These are phyloP conservation scores for Telopea speciosissima DNA, from an alignment of 177 flowering plant species.

Conservation along the genomic window DNA sequence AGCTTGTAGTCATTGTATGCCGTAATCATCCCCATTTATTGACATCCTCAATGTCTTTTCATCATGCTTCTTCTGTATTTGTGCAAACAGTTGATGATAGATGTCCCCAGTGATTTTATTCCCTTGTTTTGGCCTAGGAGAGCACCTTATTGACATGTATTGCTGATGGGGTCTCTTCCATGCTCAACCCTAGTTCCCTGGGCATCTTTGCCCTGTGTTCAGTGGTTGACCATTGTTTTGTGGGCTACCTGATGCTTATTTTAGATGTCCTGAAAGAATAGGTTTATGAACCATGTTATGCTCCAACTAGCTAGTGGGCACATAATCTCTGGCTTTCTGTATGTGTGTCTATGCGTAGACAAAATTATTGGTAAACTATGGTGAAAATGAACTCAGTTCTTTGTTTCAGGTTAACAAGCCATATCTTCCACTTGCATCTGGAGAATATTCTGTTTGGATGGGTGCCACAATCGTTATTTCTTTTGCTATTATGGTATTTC, in stretches of 20 bases:
- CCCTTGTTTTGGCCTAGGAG: not conserved
- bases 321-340: not conserved
- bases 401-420: constrained; percentile 90
- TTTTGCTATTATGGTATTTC: constrained; percentile 64
- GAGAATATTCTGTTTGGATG: constrained; percentile 72
- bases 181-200: not conserved
- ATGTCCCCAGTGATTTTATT: not conserved
- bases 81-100: not conserved
- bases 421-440: constrained; percentile 98
- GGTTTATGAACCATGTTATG: not conserved
- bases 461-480: constrained; percentile 60
- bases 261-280: not conserved
- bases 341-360: no score
- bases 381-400: not conserved
- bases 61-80: not conserved
- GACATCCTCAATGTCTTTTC: not conserved
- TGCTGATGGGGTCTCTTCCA: not conserved
- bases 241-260: not conserved
- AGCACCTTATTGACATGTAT: not conserved
- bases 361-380: not conserved
- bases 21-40: no score
- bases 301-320: not conserved
- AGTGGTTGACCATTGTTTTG: not conserved
- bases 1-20: not conserved
- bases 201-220: not conserved